A percentile compares a stretch with the other conserved stretches of the same genome.
Conservation (phyloP, 164 flowering plant species). For the Vitis rotundifolia region DNA sequence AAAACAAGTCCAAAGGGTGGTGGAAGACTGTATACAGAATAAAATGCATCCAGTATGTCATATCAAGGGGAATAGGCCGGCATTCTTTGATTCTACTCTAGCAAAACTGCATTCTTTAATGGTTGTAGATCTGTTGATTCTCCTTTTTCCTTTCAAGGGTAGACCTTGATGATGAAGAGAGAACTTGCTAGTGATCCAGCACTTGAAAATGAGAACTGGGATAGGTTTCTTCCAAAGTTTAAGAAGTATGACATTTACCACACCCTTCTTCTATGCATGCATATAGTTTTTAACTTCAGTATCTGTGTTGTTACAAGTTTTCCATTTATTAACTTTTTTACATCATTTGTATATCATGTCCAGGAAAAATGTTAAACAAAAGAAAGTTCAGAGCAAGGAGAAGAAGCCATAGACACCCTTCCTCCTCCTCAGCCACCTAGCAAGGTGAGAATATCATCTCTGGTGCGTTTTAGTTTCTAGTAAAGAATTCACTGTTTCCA, state of each 20-base stretch:
- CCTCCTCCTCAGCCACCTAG: slow-evolving; percentile 94
- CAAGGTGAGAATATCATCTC: slow-evolving; percentile 53
- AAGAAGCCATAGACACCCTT: slow-evolving; percentile 94
- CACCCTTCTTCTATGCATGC: background rate
- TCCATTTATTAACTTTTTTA: background rate
- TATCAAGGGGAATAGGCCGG: slow-evolving; percentile 59
- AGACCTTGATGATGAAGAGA: slow-evolving; percentile 83
- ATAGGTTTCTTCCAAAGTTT: slow-evolving; percentile 90
- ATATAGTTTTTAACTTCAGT: background rate
- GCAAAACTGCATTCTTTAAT: too few relatives aligned
- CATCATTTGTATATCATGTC: background rate
- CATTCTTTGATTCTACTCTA: background rate
- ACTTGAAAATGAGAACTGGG: slow-evolving; percentile 88
- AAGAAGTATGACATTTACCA: slow-evolving; percentile 60
- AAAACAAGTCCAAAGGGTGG: slow-evolving; percentile 84
- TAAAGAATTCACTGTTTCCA: background rate
- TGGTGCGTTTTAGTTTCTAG: background rate
- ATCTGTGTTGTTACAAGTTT: background rate
- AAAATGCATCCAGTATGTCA: slow-evolving; percentile 81
- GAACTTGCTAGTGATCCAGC: slow-evolving; percentile 84
- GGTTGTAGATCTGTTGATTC: slow-evolving; percentile 1
- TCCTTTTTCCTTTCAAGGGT: slow-evolving; percentile 5
- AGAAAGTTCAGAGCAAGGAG: slow-evolving; percentile 77
- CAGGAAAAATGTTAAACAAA: slow-evolving; percentile 90
- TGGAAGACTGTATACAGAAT: slow-evolving; percentile 88